Base-by-base conservation (phyloP, 768 basidiomycete genomes). In the Leccinum arenicola region DNA sequence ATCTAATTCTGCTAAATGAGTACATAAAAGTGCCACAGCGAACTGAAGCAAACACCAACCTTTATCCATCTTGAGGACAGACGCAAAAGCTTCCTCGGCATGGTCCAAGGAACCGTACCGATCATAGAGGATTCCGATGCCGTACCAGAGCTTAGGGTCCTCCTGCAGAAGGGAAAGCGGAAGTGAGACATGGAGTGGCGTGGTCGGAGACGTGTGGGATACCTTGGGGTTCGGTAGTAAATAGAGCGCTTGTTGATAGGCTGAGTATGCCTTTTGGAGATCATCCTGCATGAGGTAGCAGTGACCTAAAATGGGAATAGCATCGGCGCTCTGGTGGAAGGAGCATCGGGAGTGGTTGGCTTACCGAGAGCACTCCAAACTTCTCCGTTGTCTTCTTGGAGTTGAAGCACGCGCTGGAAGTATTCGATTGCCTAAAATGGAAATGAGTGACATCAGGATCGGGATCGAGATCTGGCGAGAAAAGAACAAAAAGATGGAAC, bases 241-340 rank as follows among this genome's bases (percentile, higher is more conserved):
- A 73, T 96, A 98, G 23, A 99, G 82, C 2, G 97, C 97, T 73
- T 98, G 96, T 75, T 99, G 95, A 75, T 99, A 99, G 15, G 97
- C 95, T 1, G 92, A 89, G 74, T 98, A 98, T 0, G 97, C 97
- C 78, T 96, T 97, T 78, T 96, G 95, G 50, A 99, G 84, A 77
- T 98, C 95, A 71, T 98, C 97, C 72, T 97, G 95, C 96, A 97
- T 98, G 60, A 99, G 86, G 74, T 96, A 95, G 75, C 96, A 98
- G 68, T 98, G 95, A 33, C 95, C 93, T 91, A 68, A 58, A 61
- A 40, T 29, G 48, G 49, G 50, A 56, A 51, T 62, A 52, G 56
- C 53, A 61, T 63, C 50, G 69, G 56, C 55, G 57, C 61, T 33
- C 49, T 50, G 56, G 29, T 54, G 54, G 55, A 50, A 50, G 54